phyloP scores from a whole-genome alignment of 768 basidiomycete genomes.

The Artomyces pyxidatus region DNA sequence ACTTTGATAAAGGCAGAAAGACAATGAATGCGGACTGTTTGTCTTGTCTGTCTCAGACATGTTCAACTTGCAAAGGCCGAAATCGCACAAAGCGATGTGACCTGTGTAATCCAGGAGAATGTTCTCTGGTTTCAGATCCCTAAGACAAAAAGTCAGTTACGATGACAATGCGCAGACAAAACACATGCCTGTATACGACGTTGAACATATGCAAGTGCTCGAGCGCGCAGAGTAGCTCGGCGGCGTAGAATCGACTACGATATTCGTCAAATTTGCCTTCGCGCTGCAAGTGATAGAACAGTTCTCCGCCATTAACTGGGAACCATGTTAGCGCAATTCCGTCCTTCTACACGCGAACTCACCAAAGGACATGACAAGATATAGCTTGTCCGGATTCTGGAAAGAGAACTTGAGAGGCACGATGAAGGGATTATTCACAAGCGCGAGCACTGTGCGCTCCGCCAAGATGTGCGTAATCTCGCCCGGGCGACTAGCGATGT shows the following conservation, averaged over 20 bases:
- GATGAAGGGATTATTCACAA: constrained; percentile 98
- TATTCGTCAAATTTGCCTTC: constrained; percentile 95
- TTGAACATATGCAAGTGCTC: constrained; percentile 98
- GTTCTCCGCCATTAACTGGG: constrained; percentile 90
- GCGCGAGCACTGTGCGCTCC: constrained; percentile 91
- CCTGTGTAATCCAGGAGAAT: constrained; percentile 96
- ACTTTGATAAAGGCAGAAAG: neutral
- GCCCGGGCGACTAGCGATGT: constrained; percentile 91
- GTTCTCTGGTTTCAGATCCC: constrained; percentile 97
- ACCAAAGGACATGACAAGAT: constrained; percentile 96
- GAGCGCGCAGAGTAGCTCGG: constrained; percentile 90
- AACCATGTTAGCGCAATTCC: neutral
- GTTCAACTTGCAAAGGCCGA: constrained; percentile 93
- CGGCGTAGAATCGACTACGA: constrained; percentile 93
- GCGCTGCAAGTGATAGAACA: constrained; percentile 95
- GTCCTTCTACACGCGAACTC: constrained; percentile 18
- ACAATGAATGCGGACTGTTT: constrained; percentile 50
- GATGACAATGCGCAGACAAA: constrained; percentile 21
- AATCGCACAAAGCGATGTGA: constrained; percentile 96
- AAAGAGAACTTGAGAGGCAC: constrained; percentile 99
- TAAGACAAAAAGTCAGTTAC: constrained; percentile 21
- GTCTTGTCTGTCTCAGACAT: constrained; percentile 98
- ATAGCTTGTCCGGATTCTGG: constrained; percentile 95
- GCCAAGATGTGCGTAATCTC: constrained; percentile 98
- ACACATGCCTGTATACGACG: constrained; percentile 98